These are phyloP conservation scores for Trichophyton schoenleinii DNA, from an alignment of 2,329 filamentous ascomycete genomes.

Conservation along the genomic window DNA sequence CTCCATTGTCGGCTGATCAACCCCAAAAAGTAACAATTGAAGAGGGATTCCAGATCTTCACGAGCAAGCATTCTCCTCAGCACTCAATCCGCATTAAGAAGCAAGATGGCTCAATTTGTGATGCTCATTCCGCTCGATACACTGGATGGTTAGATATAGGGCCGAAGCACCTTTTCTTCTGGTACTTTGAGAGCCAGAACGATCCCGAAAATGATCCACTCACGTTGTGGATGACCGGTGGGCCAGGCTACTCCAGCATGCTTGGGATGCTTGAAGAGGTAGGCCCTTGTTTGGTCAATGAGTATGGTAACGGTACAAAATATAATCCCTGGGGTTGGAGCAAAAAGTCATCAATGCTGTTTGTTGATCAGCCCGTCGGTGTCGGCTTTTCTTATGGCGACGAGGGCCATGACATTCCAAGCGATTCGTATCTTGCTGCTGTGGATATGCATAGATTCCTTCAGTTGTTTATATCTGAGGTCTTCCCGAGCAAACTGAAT, in stretches of 20 bases:
- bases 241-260: conserved; percentile 26
- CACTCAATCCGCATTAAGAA: conserved; percentile 14
- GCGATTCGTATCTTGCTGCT: conserved; percentile 31
- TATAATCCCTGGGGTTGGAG: conserved; percentile 22
- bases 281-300: conserved; percentile 22
- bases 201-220: conserved; percentile 26
- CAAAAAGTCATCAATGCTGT: conserved; percentile 13
- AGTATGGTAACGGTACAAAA: neutral
- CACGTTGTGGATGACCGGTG: conserved; percentile 33
- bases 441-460: conserved; percentile 38
- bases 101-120: conserved; percentile 14
- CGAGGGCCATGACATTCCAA: conserved; percentile 20
- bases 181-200: conserved; percentile 33
- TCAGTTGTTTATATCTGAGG: conserved; percentile 33
- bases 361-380: conserved; percentile 28
- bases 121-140: conserved; percentile 13
- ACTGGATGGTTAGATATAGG: conserved; percentile 16
- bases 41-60: conserved; percentile 1
- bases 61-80: conserved; percentile 7
- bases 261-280: conserved; percentile 27
- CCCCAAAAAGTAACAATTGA: neutral
- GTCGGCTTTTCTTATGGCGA: conserved; percentile 31
- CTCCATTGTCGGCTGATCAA: neutral
- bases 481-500: conserved; percentile 32
- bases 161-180: conserved; percentile 35